Base-by-base conservation (phyloP, 164 flowering plant species). In the Saururus chinensis region DNA sequence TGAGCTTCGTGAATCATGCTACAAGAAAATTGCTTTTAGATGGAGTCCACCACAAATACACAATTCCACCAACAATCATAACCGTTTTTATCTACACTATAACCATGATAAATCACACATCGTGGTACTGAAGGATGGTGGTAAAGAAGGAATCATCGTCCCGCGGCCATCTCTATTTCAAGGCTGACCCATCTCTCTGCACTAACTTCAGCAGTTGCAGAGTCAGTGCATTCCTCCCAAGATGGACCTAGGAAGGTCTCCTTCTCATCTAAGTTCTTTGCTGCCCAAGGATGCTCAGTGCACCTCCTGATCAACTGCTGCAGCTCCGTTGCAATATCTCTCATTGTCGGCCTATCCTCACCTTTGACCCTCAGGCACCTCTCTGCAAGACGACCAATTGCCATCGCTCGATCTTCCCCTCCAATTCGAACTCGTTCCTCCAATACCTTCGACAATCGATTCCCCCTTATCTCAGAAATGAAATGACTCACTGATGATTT, bases 281-380 rank as follows among this genome's bases (percentile, higher is more conserved):
- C 13, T 17, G 4, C 49, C 49, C 49, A 45, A 45, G 49, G 49
- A 17, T 8, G 49, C 17, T 8, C 16, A 45, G 17, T 45, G 49
- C 49, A 7, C 11, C 49, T 45, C 55, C 40, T 51, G 6, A 8
- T 26, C 22, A 61, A 8, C 40, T 17, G 19, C 40, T 26, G 55
- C 23, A 61, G 40, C 20, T 48, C 55, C 9, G 45, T 5, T 19
- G 64, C 64, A 6, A 63, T 59, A 8, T 63, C 66, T 14, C 30
- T 63, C 66, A 63, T 63, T n/a, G 59, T 37, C 10, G 66, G 66
- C 25, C 52, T 54, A 9, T 63, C 21, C 16, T 63, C 59, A 10
- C 66, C 66, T 63, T 63, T 63, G 9, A 53, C 11, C 13, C 49
- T 53, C 20, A 63, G 41, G 30, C 66, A 63, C 52, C 30, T 63